Base-by-base conservation (phyloP, 768 basidiomycete species). In the Multifurca ochricompacta region DNA sequence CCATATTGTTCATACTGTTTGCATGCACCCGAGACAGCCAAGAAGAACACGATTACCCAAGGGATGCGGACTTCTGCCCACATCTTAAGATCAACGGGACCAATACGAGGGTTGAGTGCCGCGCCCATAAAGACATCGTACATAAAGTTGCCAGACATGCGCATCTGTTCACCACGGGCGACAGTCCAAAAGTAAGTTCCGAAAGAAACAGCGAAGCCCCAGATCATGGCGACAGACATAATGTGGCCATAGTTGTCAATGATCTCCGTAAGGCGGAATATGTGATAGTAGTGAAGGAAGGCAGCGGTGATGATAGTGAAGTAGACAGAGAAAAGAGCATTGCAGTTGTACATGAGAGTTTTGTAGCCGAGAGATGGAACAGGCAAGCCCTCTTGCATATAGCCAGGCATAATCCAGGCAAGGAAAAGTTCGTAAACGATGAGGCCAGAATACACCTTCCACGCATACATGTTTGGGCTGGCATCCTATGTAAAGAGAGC, bases 111-210 rank as follows among this genome's bases (percentile, higher is more conserved):
- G 72, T 98, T 99, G 59, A 99, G 75, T 48, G 79, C 79, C 36
- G 93, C 92, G 41, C 95, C 95, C 94, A 97, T 96, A 72, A 94
- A 96, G 56, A 91, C 84, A 62, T 96, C 93, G 66, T 98, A 99
- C 63, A 94, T 77, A 70, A 88, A 81, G 73, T 81, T 94, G 41
- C 91, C 93, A n/a, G 87, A 91, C 88, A 96, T 95, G 59, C 96
- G 80, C 46, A 95, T 83, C 58, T 85, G 80, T 62, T 83, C 84
- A 2, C 89, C 87, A 34, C 85, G 85, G 11, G 77, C 73, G 59
- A 94, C 77, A 0, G 88, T 84, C 52, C 82, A 71, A 56, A 91
- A 77, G 68, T 97, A 95, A 62, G 87, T 84, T 59, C 83, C 78
- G 59, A 87, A 81, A 18, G 89, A 85, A 48, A 91, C 81, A 30